Evolutionary conservation across 805 yeast species (phyloP).

Genomic region (Kodamaea hsintzibuensis): DNA sequence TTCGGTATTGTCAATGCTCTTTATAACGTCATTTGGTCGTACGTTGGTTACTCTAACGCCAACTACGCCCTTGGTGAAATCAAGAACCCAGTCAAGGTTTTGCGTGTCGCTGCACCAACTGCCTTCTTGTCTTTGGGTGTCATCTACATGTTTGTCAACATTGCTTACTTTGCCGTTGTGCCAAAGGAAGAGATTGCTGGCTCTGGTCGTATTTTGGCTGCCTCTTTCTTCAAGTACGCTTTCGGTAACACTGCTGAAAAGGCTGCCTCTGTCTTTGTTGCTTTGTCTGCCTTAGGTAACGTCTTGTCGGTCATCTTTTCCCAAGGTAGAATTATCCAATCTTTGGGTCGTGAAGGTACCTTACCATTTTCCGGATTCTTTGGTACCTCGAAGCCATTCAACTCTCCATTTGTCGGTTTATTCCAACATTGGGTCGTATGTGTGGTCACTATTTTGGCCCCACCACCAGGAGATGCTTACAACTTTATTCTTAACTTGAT

Average conservation of each 20-base stretch:
- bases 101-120: slow-evolving; percentile 72
- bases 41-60: slow-evolving; percentile 79
- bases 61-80: slow-evolving; percentile 82
- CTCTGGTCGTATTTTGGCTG: slow-evolving; percentile 74
- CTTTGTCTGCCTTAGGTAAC: slow-evolving; percentile 79
- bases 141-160: slow-evolving; percentile 72
- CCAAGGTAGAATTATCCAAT: slow-evolving; percentile 80
- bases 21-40: slow-evolving; percentile 84
- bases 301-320: slow-evolving; percentile 78
- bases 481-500: slow-evolving; percentile 77
- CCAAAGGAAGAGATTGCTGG: slow-evolving; percentile 58
- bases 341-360: slow-evolving; percentile 78
- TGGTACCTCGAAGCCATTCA: slow-evolving; percentile 71
- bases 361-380: slow-evolving; percentile 73
- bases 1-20: slow-evolving; percentile 73
- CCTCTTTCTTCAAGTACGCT: slow-evolving; percentile 69
- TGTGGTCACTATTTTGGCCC: slow-evolving; percentile 68
- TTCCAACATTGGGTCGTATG: slow-evolving; percentile 78
- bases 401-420: slow-evolving; percentile 71
- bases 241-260: slow-evolving; percentile 69
- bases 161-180: slow-evolving; percentile 82
- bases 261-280: slow-evolving; percentile 79
- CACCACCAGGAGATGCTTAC: slow-evolving; percentile 85
- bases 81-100: slow-evolving; percentile 68
- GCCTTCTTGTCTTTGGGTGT: slow-evolving; percentile 63